These are phyloP conservation scores for Epichloe elymi DNA, from an alignment of 2,329 filamentous ascomycete species.

Conservation along the genomic window DNA sequence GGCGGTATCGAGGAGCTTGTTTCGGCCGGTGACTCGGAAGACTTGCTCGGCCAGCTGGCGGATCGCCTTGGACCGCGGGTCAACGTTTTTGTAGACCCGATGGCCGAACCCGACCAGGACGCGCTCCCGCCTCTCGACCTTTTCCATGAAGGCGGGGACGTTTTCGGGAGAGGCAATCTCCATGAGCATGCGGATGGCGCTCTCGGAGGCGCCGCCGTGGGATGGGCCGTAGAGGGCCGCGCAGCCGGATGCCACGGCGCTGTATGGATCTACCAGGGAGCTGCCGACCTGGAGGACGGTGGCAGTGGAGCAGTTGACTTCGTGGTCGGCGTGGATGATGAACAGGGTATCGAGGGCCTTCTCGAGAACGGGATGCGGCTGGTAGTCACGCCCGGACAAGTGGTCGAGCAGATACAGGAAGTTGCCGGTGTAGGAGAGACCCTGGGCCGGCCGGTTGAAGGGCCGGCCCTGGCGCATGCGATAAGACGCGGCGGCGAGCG, in stretches of 20 bases:
- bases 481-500: constrained; percentile 36
- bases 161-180: constrained; percentile 37
- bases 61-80: constrained; percentile 38
- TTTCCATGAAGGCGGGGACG: constrained; percentile 34
- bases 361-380: constrained; percentile 35
- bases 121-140: constrained; percentile 35
- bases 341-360: constrained; percentile 39
- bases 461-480: constrained; percentile 38
- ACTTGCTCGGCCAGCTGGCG: constrained; percentile 34
- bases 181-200: constrained; percentile 40
- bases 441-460: constrained; percentile 34
- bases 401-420: constrained; percentile 41
- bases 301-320: constrained; percentile 44
- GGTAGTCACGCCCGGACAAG: constrained; percentile 31
- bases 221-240: constrained; percentile 42
- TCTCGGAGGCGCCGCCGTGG: constrained; percentile 46
- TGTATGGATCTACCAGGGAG: constrained; percentile 42
- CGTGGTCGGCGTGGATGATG: constrained; percentile 45
- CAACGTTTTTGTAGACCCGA: constrained; percentile 39
- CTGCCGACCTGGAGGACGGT: constrained; percentile 43
- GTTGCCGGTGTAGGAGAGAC: constrained; percentile 40
- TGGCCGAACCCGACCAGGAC: constrained; percentile 44
- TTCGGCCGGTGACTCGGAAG: constrained; percentile 36
- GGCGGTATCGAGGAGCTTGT: constrained; percentile 36
- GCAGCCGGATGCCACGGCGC: constrained; percentile 37